These are phyloP conservation scores for Lentinula novae-zelandiae DNA, from an alignment of 1,284 basidiomycete species.

Conservation along the genomic window DNA sequence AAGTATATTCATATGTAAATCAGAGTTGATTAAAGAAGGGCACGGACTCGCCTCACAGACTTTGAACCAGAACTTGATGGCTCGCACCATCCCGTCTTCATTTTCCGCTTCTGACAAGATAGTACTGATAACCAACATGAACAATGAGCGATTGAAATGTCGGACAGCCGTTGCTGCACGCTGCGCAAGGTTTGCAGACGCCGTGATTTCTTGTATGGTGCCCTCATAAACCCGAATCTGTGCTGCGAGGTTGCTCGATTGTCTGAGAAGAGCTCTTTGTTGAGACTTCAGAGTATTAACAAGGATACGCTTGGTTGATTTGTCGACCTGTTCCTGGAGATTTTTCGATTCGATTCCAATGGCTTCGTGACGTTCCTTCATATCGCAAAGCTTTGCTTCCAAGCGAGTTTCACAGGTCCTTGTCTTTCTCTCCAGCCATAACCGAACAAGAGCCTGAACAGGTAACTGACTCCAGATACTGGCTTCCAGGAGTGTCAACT, in stretches of 20 bases:
- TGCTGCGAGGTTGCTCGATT: not conserved
- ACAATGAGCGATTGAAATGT: constrained; percentile 7
- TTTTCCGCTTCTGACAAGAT: not conserved
- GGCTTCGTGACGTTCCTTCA: not conserved
- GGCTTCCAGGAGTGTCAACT: constrained; percentile 37
- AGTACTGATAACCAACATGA: constrained; percentile 4
- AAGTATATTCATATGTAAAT: not conserved
- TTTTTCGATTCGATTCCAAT: not conserved
- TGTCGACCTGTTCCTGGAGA: not conserved
- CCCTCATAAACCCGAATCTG: not conserved
- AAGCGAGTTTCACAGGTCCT: not conserved
- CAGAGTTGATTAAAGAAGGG: not conserved
- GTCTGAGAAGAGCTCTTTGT: not conserved
- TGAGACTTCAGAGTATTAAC: not conserved
- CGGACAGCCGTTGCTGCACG: not conserved
- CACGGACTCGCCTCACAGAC: constrained; percentile 32
- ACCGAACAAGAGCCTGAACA: constrained; percentile 39
- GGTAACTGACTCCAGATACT: constrained; percentile 34
- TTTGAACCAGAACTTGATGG: constrained; percentile 40
- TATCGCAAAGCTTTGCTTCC: not conserved
- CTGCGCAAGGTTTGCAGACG: not conserved
- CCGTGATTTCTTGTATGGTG: not conserved
- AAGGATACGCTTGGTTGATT: not conserved
- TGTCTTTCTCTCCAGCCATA: not conserved
- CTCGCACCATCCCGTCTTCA: constrained; percentile 12